Evolutionary conservation across 176 grass and related monocot species (phyloP), one percentile per base, ranked within the genome.

Genomic region (Oryza meyeriana): DNA sequence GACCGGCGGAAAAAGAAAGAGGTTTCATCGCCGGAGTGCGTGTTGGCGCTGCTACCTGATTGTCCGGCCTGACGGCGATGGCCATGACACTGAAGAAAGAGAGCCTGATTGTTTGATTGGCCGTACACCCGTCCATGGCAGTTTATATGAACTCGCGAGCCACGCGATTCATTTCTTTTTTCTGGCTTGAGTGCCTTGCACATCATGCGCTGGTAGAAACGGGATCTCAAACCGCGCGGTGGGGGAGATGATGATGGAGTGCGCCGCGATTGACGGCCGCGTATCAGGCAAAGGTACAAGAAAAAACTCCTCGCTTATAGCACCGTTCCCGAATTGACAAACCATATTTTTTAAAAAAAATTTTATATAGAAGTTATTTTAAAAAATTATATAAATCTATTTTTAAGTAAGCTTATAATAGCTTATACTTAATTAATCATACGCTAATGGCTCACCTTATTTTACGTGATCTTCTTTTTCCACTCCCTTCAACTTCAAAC

Each of bases 211-310:
- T 2, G 61, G 62, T 81, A 45, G 35, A 58, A 52, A 78, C 4
- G 12, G 24, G 4, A 45, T 45, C 42, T 11, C 8, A n/a, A 40
- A 6, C 31, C 6, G 57, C 3, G 57, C 17, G 65, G 40, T 35
- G 61, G 71, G 50, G 24, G 48, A 5, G 22, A 61, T 11, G 44
- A 16, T 16, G 67, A 34, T 55, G 35, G 66, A 3, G 52, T 3
- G 67, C 22, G 41, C 84, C 75, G 84, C 68, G 76, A 85, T 85
- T 85, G 66, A 30, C 83, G 75, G 83, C 29, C 73, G 39, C 72
- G 13, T 25, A 59, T 24, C 9, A 24, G 8, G 27, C 71, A n/a
- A n/a, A n/a, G n/a, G n/a, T n/a, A n/a, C n/a, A n/a, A n/a, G n/a
- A n/a, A n/a, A n/a, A n/a, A n/a, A n/a, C n/a, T n/a, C n/a, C n/a